Percentiles rank a stretch among this genome's conserved stretches.
phyloP scores from a whole-genome alignment of 2,329 filamentous ascomycete species.

The Aspergillus cejpii region DNA sequence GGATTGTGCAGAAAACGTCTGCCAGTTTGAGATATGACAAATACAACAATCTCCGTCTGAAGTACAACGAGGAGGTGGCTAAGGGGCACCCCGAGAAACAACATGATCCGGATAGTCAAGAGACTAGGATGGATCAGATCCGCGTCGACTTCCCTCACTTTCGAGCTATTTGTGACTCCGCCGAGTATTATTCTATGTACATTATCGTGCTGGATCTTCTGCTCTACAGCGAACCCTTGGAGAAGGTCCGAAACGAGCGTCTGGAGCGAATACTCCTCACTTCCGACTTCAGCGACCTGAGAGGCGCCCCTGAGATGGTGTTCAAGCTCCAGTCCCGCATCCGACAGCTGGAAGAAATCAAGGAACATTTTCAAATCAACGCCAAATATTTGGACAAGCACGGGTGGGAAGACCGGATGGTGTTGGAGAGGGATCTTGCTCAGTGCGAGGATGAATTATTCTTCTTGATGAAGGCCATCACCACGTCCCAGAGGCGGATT shows the following conservation, averaged over 20 bases:
- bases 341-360: slow-evolving; percentile 90
- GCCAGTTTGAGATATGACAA: slow-evolving; percentile 94
- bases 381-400: slow-evolving; percentile 77
- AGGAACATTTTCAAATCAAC: slow-evolving; percentile 90
- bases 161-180: slow-evolving; percentile 90
- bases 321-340: slow-evolving; percentile 86
- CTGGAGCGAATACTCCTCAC: slow-evolving; percentile 98
- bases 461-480: slow-evolving; percentile 99
- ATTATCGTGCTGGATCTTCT: slow-evolving; percentile 94
- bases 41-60: slow-evolving; percentile 92
- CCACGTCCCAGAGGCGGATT: slow-evolving; percentile 82
- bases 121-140: slow-evolving; percentile 87
- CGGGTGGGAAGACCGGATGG: slow-evolving; percentile 83
- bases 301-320: slow-evolving; percentile 89
- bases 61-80: slow-evolving; percentile 91
- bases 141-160: slow-evolving; percentile 96
- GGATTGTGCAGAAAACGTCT: slow-evolving; percentile 94
- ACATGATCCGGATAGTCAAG: slow-evolving; percentile 44
- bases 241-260: slow-evolving; percentile 93
- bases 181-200: slow-evolving; percentile 96
- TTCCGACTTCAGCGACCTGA: slow-evolving; percentile 94
- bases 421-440: slow-evolving; percentile 82
- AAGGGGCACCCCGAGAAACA: slow-evolving; percentile 49
- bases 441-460: slow-evolving; percentile 94
- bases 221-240: slow-evolving; percentile 89